phyloP scores from a whole-genome alignment of 2,329 filamentous ascomycete genomes.

The Cyclaneusma minus region DNA sequence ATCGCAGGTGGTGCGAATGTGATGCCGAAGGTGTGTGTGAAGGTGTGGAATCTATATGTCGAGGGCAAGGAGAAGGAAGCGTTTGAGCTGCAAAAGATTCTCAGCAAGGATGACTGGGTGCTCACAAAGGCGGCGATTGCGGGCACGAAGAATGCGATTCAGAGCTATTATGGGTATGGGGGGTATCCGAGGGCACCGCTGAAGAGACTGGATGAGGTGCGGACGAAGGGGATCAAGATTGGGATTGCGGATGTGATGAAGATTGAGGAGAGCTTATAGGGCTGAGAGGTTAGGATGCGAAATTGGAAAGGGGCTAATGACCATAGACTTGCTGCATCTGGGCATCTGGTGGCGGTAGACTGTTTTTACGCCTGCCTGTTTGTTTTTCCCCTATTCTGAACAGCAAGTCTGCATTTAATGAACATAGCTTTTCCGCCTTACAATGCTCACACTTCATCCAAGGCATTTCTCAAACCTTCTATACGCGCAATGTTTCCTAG shows the following conservation, averaged over 20 bases:
- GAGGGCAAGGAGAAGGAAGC: conserved; percentile 64
- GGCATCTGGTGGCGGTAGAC: too few relatives aligned
- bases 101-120: conserved; percentile 69
- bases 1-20: conserved; percentile 79
- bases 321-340: too few relatives aligned
- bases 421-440: too few relatives aligned
- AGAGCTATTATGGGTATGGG: conserved; percentile 70
- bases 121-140: conserved; percentile 71
- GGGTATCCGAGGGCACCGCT: conserved; percentile 60
- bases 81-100: conserved; percentile 57
- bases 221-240: conserved; percentile 34
- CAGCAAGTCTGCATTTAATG: too few relatives aligned
- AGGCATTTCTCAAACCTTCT: too few relatives aligned
- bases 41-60: conserved; percentile 61
- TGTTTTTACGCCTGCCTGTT: too few relatives aligned
- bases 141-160: conserved; percentile 72
- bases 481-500: too few relatives aligned
- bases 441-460: too few relatives aligned
- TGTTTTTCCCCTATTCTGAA: too few relatives aligned
- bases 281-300: too few relatives aligned
- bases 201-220: conserved; percentile 45
- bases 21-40: conserved; percentile 66
- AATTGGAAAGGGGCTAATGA: too few relatives aligned
- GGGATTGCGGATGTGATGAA: conserved; percentile 49
- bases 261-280: conserved; percentile 33